Percentiles rank a stretch among this genome's conserved stretches.
Evolutionary conservation across 2,329 filamentous ascomycete genomes (phyloP).

Genomic region (Cladosporium sp.): DNA sequence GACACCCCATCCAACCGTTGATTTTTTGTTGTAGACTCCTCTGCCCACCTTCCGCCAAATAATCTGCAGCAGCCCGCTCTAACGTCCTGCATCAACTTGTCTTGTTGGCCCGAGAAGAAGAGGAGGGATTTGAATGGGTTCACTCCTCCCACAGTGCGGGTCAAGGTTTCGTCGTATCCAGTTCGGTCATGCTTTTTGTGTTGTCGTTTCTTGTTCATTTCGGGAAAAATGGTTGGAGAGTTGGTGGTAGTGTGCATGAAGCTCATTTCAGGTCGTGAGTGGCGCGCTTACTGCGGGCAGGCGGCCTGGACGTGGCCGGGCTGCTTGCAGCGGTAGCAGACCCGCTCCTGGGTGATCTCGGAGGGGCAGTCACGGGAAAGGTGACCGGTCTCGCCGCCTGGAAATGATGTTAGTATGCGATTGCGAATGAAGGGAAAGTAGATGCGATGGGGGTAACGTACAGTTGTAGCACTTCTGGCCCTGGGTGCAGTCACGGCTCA

Average conservation of each 20-base stretch:
- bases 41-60: conserved; percentile 5
- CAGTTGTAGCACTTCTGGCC: conserved; percentile 99
- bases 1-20: conserved; percentile 7
- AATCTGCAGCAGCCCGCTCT: conserved; percentile 6
- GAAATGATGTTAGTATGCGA: conserved; percentile 22
- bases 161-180: conserved; percentile 19
- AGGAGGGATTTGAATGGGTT: neutral
- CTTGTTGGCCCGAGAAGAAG: neutral
- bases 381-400: conserved; percentile 81
- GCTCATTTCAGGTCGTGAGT: conserved; percentile 7
- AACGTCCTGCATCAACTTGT: conserved; percentile 13
- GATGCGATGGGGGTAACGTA: conserved; percentile 35
- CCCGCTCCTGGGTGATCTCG: conserved; percentile 84
- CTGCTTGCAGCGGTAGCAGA: conserved; percentile 95
- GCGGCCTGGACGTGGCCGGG: conserved; percentile 88
- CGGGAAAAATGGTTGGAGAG: conserved; percentile 13
- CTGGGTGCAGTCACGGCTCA: conserved; percentile 92
- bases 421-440: conserved; percentile 9
- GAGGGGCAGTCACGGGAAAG: conserved; percentile 94
- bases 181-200: conserved; percentile 26
- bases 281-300: conserved; percentile 70
- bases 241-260: neutral
- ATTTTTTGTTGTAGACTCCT: too few species aligned
- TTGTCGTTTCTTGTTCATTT: conserved; percentile 8
- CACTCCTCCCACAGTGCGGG: neutral